Base-by-base conservation (phyloP, 352 stramenopile genomes). In the Blastocystis sp. region DNA sequence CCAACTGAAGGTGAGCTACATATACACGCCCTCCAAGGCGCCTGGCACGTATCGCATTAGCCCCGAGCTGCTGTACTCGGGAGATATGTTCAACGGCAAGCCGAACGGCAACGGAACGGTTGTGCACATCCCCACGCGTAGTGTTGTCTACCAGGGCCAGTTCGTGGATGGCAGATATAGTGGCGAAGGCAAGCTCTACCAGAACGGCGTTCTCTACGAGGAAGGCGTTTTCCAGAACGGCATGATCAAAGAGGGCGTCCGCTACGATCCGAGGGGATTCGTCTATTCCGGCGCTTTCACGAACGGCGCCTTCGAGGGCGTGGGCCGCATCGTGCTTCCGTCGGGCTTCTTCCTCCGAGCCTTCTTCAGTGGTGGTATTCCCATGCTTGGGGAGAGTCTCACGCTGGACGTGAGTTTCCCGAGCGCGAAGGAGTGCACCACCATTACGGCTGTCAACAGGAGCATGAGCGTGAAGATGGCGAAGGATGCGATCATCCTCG, bases 331-430 rank as follows among this genome's bases (percentile, higher is more conserved):
- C 17, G 74, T 84, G 2, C 57, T 84, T 64, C 74, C 52, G 14
- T 69, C 65, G n/a, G 74, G 74, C 17, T 84, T 84, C 74, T 84
- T 70, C 40, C 9, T 84, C 19, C 40, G 45, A 34, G 74, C 54
- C 7, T 52, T 38, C 21, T 84, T 84, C n/a, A 28, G 34, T 2
- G 17, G 43, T 14, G 60, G 38, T n/a, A 17, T 3, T 57, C 38
- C 52, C 1, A 34, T 24, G 3, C 14, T 2, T 0, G 11, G n/a
- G 7, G 38, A 24, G 19, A 24, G 10, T 21, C 9, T 19, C 11
- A 14, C 24, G 21, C 59, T 48, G 10, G 45, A 9, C 1, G 54
- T 52, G 1, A 54, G 45, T 34, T 48, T 84, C 66, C 74, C 74
- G 3, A 69, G 54, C 34, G 74, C 74, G 9, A 84, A 84, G 60